Conservation (phyloP, 768 basidiomycete species). For the Boletus sp. region DNA sequence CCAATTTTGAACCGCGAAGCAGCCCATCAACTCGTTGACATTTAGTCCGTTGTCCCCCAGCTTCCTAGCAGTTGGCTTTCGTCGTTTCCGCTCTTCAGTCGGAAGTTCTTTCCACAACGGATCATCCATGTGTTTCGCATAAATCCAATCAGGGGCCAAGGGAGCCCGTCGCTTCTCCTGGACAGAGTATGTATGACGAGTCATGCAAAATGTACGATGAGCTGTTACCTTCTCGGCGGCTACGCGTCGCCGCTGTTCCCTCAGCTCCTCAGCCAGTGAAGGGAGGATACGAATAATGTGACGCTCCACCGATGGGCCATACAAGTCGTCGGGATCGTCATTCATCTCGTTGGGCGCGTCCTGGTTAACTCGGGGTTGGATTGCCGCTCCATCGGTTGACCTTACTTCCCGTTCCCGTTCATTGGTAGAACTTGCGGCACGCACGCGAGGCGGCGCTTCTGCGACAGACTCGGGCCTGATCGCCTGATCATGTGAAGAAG, state of each 20-base stretch:
- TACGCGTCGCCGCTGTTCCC: constrained; percentile 18
- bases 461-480: not conserved
- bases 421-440: not conserved
- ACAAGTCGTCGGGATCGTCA: constrained; percentile 27
- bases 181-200: not conserved
- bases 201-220: not conserved
- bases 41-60: constrained; percentile 14
- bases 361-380: not conserved
- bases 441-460: not conserved
- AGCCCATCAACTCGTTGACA: constrained; percentile 15
- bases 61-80: constrained; percentile 13
- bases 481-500: not conserved
- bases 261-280: constrained; percentile 23
- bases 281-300: constrained; percentile 26
- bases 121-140: constrained; percentile 16
- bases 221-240: constrained; percentile 15
- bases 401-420: not conserved
- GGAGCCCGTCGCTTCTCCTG: constrained; percentile 14
- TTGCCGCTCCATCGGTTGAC: not conserved
- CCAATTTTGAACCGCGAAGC: constrained; percentile 15
- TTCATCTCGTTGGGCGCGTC: not conserved
- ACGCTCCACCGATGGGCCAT: constrained; percentile 27
- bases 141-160: constrained; percentile 26
- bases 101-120: constrained; percentile 13
- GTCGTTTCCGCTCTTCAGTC: constrained; percentile 8